Evolutionary conservation across 2,329 filamentous ascomycete species (phyloP).

Genomic region (Diplodia intermedia): DNA sequence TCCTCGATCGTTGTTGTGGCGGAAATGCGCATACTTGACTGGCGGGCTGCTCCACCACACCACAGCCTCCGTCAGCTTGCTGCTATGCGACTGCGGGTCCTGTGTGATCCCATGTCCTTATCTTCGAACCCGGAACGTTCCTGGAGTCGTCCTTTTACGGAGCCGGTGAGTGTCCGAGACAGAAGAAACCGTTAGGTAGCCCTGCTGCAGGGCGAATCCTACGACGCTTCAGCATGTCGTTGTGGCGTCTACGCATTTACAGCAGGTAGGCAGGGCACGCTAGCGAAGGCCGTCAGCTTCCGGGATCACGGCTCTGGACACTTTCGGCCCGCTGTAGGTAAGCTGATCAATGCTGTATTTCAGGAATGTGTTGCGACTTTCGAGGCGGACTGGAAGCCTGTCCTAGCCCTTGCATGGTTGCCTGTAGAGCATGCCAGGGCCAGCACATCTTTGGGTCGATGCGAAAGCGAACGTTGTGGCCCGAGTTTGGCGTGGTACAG

Average conservation of each 20-base stretch:
- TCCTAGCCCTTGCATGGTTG: constrained; percentile 22
- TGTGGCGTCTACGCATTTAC: constrained; percentile 9
- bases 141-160: not conserved
- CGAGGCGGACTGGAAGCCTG: constrained; percentile 10
- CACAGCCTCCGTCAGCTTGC: constrained; percentile 17
- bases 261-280: constrained; percentile 20
- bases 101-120: constrained; percentile 19
- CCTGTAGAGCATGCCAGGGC: constrained; percentile 11
- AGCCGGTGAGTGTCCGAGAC: constrained; percentile 23
- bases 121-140: constrained; percentile 3
- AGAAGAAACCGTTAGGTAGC: constrained; percentile 18
- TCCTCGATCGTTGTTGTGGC: constrained; percentile 9
- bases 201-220: constrained; percentile 24
- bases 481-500: constrained; percentile 1
- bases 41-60: constrained; percentile 10
- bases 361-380: constrained; percentile 21
- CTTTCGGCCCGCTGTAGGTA: constrained; percentile 27
- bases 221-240: not conserved
- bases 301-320: constrained; percentile 20
- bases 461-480: constrained; percentile 19
- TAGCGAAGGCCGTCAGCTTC: constrained; percentile 23
- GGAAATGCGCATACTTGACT: not conserved
- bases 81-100: constrained; percentile 19
- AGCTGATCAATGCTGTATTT: constrained; percentile 24
- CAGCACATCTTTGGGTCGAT: not conserved